Percentiles rank a stretch among this genome's conserved stretches.
These are phyloP conservation scores for Pulveroboletus sp. DNA, from an alignment of 768 basidiomycete genomes.

Conservation along the genomic window DNA sequence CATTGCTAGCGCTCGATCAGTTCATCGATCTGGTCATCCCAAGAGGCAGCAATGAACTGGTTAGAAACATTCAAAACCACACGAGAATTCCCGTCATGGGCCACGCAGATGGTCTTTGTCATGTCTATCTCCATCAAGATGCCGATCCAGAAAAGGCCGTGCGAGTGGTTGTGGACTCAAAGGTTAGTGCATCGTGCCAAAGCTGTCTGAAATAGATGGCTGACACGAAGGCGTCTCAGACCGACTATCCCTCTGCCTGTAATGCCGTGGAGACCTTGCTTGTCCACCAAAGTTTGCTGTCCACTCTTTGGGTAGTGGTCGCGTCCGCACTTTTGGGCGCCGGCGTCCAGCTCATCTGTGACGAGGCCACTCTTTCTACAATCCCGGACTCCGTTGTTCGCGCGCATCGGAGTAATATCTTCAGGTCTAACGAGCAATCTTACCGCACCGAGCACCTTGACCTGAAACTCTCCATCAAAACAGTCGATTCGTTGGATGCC, in stretches of 20 bases:
- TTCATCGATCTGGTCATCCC: constrained; percentile 98
- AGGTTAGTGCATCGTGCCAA: constrained; percentile 48
- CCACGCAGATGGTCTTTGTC: constrained; percentile 95
- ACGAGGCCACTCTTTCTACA: constrained; percentile 57
- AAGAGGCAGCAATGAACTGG: constrained; percentile 88
- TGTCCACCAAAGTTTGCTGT: constrained; percentile 70
- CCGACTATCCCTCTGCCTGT: constrained; percentile 93
- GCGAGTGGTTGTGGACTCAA: constrained; percentile 84
- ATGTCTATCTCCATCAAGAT: constrained; percentile 82
- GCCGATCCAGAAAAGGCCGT: constrained; percentile 80
- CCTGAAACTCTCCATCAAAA: constrained; percentile 76
- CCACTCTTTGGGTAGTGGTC: constrained; percentile 78
- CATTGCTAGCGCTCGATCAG: constrained; percentile 79
- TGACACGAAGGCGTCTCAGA: constrained; percentile 42
- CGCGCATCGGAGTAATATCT: constrained; percentile 43
- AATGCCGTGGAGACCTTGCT: constrained; percentile 90
- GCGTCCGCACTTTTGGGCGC: constrained; percentile 67
- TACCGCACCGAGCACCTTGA: constrained; percentile 90
- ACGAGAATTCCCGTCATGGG: constrained; percentile 98
- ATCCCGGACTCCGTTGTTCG: constrained; percentile 40
- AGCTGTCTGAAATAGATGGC: neutral
- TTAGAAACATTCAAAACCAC: constrained; percentile 81
- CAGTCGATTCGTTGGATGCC: constrained; percentile 63
- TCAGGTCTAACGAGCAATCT: constrained; percentile 56
- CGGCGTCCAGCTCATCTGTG: constrained; percentile 79